These are phyloP conservation scores for Saturnispora mendoncae DNA, from an alignment of 805 yeast species.

Conservation along the genomic window DNA sequence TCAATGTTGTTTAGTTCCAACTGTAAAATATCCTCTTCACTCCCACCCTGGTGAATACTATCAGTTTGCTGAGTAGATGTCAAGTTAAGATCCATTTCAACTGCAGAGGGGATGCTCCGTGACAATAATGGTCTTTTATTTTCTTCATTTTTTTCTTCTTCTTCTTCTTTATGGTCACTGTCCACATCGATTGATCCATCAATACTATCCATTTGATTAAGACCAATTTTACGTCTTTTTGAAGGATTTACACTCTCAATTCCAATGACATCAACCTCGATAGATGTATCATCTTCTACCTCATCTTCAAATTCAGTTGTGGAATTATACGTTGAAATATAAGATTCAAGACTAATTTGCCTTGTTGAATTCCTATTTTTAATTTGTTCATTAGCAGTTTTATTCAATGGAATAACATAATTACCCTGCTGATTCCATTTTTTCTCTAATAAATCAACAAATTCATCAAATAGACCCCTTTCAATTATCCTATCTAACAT, in stretches of 20 bases:
- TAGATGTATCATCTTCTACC: slow-evolving; percentile 5
- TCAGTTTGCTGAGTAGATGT: too few relatives aligned
- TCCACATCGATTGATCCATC: too few relatives aligned
- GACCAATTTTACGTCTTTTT: slow-evolving; percentile 7
- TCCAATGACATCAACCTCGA: slow-evolving; percentile 3
- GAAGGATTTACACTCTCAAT: slow-evolving; percentile 6
- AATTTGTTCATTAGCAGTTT: slow-evolving; percentile 2
- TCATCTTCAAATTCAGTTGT: slow-evolving; percentile 8
- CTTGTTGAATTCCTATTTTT: slow-evolving; percentile 2
- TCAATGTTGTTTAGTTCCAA: too few relatives aligned
- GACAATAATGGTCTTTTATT: slow-evolving; percentile 7
- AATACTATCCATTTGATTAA: background rate
- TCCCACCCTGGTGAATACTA: too few relatives aligned
- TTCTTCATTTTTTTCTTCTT: slow-evolving; percentile 5
- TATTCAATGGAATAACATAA: slow-evolving; percentile 11
- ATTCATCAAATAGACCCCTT: slow-evolving; percentile 40
- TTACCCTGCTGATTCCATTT: slow-evolving; percentile 31
- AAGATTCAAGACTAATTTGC: slow-evolving; percentile 11
- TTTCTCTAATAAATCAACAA: slow-evolving; percentile 41
- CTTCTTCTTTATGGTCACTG: slow-evolving; percentile 8
- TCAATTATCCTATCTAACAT: slow-evolving; percentile 53
- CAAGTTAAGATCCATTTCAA: too few relatives aligned
- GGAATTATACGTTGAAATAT: slow-evolving; percentile 1
- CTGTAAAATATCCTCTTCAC: too few relatives aligned
- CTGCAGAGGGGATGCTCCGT: too few relatives aligned